phyloP scores from a whole-genome alignment of 441 rosid genomes.

The Gossypium davidsonii region DNA sequence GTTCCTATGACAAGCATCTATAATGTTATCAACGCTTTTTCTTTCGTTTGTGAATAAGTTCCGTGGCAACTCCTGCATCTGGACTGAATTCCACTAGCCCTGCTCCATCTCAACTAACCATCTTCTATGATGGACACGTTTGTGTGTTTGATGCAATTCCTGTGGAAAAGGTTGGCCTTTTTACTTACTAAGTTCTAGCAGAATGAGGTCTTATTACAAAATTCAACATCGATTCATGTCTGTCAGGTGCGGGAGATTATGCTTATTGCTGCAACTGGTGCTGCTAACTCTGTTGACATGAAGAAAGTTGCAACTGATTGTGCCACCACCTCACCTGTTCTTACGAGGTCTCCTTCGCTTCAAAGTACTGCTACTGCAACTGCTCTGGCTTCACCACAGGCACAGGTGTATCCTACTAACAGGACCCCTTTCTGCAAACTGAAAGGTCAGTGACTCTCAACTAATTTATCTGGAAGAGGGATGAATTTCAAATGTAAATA shows the following conservation, averaged over 20 bases:
- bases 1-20: constrained; percentile 1
- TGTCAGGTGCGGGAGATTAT: constrained; percentile 61
- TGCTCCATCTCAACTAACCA: constrained; percentile 58
- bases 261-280: constrained; percentile 47
- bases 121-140: constrained; percentile 76
- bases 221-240: constrained; percentile 5
- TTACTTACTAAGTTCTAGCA: not conserved
- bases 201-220: not conserved
- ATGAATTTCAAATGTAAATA: constrained; percentile 6
- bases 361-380: constrained; percentile 64
- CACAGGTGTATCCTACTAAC: constrained; percentile 37
- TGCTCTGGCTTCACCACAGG: constrained; percentile 46
- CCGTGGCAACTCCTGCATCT: constrained; percentile 22
- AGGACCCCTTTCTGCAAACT: constrained; percentile 56
- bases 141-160: constrained; percentile 64
- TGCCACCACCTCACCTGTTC: constrained; percentile 50
- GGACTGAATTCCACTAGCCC: constrained; percentile 25
- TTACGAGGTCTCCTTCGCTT: constrained; percentile 74
- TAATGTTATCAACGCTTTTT: not conserved
- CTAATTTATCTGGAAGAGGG: not conserved
- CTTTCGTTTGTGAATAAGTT: constrained; percentile 26
- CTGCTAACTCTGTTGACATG: constrained; percentile 42
- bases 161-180: constrained; percentile 52
- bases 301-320: constrained; percentile 33
- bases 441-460: constrained; percentile 55